phyloP scores from a whole-genome alignment of 805 yeast genomes.

The Yamadazyma tumulicola region DNA sequence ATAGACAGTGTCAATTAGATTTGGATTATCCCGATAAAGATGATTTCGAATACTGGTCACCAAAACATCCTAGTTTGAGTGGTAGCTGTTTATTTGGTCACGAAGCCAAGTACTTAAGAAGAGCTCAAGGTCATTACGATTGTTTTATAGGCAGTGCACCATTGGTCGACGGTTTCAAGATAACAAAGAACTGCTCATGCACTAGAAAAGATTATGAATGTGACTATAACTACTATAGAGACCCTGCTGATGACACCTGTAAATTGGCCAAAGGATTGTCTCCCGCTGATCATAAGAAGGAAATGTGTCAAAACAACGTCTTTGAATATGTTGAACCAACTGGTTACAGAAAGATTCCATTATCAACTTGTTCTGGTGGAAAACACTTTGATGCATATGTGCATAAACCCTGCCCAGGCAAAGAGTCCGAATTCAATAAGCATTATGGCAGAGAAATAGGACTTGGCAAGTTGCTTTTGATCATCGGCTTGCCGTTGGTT shows the following conservation, averaged over 20 bases:
- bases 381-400: conserved; percentile 61
- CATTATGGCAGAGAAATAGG: conserved; percentile 52
- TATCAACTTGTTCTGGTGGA: conserved; percentile 86
- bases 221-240: conserved; percentile 77
- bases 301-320: conserved; percentile 55
- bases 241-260: conserved; percentile 73
- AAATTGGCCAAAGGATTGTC: conserved; percentile 69
- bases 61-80: conserved; percentile 28
- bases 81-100: conserved; percentile 44
- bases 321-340: conserved; percentile 83
- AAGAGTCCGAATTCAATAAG: conserved; percentile 56
- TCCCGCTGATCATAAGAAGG: conserved; percentile 58
- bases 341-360: conserved; percentile 84
- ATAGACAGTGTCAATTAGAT: conserved; percentile 41
- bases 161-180: conserved; percentile 52
- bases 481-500: conserved; percentile 56
- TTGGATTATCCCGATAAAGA: conserved; percentile 39
- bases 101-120: conserved; percentile 38
- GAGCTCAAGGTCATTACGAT: conserved; percentile 44
- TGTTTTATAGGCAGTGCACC: conserved; percentile 71
- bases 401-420: conserved; percentile 85
- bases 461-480: conserved; percentile 50
- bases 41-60: conserved; percentile 43
- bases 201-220: conserved; percentile 88
- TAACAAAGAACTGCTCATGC: conserved; percentile 72